Conservation (phyloP, 352 stramenopile genomes). For the Phytophthora brassicae region DNA sequence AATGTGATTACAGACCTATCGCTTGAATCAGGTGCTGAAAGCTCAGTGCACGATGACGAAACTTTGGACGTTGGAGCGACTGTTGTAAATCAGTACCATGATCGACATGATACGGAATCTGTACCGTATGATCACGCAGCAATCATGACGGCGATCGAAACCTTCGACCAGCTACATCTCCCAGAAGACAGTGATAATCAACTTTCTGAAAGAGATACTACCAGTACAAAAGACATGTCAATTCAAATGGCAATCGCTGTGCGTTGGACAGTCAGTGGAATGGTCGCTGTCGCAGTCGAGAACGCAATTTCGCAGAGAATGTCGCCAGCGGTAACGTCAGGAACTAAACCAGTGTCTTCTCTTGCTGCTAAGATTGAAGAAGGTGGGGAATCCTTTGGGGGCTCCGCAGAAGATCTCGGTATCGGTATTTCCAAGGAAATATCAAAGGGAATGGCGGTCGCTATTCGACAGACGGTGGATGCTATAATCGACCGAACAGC, state of each 20-base stretch:
- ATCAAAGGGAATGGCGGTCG: constrained; percentile 29
- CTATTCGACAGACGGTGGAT: constrained; percentile 34
- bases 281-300: constrained; percentile 45
- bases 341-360: not conserved
- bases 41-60: not conserved
- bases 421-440: constrained; percentile 13
- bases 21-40: not conserved
- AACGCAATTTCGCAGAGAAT: constrained; percentile 26
- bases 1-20: constrained; percentile 30
- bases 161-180: constrained; percentile 12
- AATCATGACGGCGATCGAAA: constrained; percentile 23
- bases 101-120: constrained; percentile 1
- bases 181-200: constrained; percentile 14
- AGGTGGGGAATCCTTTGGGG: not conserved
- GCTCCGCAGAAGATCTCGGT: not conserved
- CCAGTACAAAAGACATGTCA: constrained; percentile 22
- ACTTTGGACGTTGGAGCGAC: not conserved
- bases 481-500: constrained; percentile 30
- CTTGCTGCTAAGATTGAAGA: not conserved
- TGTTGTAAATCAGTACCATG: not conserved
- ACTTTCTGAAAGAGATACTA: constrained; percentile 1
- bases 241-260: constrained; percentile 56
- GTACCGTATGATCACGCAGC: constrained; percentile 19
- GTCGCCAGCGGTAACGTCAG: not conserved
- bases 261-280: constrained; percentile 38